Evolutionary conservation across 1,284 basidiomycete species (phyloP).

Genomic region (Trametes sp.): DNA sequence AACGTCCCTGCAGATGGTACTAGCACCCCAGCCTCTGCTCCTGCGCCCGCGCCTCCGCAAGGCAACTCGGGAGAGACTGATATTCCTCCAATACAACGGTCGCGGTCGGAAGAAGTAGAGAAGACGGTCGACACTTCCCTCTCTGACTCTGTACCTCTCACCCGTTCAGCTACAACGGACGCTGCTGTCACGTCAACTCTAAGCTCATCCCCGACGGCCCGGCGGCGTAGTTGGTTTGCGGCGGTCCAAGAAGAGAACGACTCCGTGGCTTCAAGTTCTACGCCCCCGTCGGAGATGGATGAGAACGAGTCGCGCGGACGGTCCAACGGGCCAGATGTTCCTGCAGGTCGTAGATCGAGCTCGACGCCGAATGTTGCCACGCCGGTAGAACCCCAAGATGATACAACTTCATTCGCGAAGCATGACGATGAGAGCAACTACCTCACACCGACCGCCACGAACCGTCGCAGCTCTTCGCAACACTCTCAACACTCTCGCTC

Average conservation of each 20-base stretch:
- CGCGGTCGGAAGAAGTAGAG: conserved; percentile 41
- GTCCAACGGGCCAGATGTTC: conserved; percentile 9
- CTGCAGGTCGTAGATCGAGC: conserved; percentile 19
- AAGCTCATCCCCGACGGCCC: conserved; percentile 26
- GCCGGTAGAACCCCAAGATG: conserved; percentile 5
- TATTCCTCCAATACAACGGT: conserved; percentile 36
- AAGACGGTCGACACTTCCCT: conserved; percentile 14
- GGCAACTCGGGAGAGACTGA: conserved; percentile 32
- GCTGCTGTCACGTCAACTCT: conserved; percentile 22
- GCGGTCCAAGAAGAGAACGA: conserved; percentile 38
- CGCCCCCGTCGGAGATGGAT: conserved; percentile 18
- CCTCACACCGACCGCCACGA: conserved; percentile 22
- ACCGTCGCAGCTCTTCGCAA: conserved; percentile 37
- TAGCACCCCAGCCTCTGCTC: conserved; percentile 29
- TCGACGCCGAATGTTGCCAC: conserved; percentile 16
- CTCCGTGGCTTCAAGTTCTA: conserved; percentile 23
- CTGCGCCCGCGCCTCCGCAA: conserved; percentile 33
- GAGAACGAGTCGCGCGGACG: conserved; percentile 26
- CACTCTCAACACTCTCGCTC: conserved; percentile 39
- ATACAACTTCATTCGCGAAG: neutral
- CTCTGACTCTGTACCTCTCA: conserved; percentile 20
- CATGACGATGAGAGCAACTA: conserved; percentile 15
- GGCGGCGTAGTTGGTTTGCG: conserved; percentile 51
- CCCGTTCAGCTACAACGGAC: conserved; percentile 32
- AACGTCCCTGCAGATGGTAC: conserved; percentile 31